Base-by-base conservation (phyloP, 345 rosid species). In the Passiflora organensis region DNA sequence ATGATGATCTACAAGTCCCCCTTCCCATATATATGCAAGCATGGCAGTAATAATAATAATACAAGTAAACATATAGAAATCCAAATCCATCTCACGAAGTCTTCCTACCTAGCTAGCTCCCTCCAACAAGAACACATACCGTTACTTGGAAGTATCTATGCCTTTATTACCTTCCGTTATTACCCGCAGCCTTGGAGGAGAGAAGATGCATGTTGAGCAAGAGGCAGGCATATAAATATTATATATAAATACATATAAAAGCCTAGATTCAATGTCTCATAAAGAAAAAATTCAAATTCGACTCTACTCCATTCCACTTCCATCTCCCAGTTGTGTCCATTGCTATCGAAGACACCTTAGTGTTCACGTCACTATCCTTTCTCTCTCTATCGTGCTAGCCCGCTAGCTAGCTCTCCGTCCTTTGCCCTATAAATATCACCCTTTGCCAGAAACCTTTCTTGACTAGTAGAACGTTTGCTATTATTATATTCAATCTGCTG, bases 361-460 rank as follows among this genome's bases (percentile, higher is more conserved):
- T 63, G 58, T 69, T 76, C 75, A 80, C 77, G 85, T 78, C 74
- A 74, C 71, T 60, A 15, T 44, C 21, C 51, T 56, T 22, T 41
- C 21, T 23, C 34, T 48, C 22, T 21, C 34, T 28, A n/a, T n/a
- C n/a, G n/a, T n/a, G n/a, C n/a, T n/a, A n/a, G n/a, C n/a, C n/a
- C n/a, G n/a, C 59, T 48, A 20, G 51, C 16, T 51, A 23, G 45
- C 32, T 47, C 15, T 11, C 18, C 3, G 4, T 47, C 22, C 18
- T 43, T 21, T 32, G 14, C 72, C 55, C 59, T 53, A 68, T 78
- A 66, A 28, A 71, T 55, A 23, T 49, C 28, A 36, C 58, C 72
- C 59, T 49, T 19, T 32, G 2, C 43, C 20, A 32, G n/a, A n/a
- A 6, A 34, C 39, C 10, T 14, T 44, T 25, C 22, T 47, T 51